Base-by-base conservation (phyloP, 148 eudicot species). In the Nyssa sinensis region DNA sequence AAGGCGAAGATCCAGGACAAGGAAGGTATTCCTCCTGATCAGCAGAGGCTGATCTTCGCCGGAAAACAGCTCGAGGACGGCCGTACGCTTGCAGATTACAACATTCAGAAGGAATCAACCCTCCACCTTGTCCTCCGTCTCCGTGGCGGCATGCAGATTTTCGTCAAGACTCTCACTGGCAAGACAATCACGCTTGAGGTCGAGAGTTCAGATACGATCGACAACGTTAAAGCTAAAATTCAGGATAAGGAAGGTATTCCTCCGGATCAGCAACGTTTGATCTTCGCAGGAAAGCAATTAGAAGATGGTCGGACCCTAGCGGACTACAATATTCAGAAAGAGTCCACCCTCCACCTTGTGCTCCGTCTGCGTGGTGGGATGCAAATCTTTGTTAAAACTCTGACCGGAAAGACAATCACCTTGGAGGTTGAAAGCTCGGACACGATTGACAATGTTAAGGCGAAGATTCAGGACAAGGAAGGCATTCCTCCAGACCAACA, bases 71-170 rank as follows among this genome's bases (percentile, higher is more conserved):
- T 75, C 3, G 78, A 75, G 57, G 78, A 75, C 35, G 78, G 72
- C 11, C 39, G 71, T 23, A 75, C 77, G 21, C 71, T 75, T 1
- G 77, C 78, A 5, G 78, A 75, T 24, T 75, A 75, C 60, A 78
- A 78, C 71, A 78, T 78, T 7, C 81, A 78, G 73, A 78, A 78
- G 76, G 75, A 78, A 17, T 75, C 77, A 25, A 76, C 79, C 0
- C 62, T 76, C 0, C 79, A 76, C 35, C 74, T 76, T 30, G 79
- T 76, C 25, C 78, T 51, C 32, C 70, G 77, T 28, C 77, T 74
- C 44, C 71, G 71, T 13, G 32, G 64, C 4, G 64, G 64, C 4
- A 64, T 64, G 67, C 67, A 64, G 67, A 64, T 64, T 23, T 64
- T 64, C 12, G 67, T 64, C 31, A 64, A 64, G 21, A 64, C 67